A percentile compares a stretch with the other conserved stretches of the same genome.
phyloP scores from a whole-genome alignment of 495 filamentous ascomycete species.

The Podospora sp. region DNA sequence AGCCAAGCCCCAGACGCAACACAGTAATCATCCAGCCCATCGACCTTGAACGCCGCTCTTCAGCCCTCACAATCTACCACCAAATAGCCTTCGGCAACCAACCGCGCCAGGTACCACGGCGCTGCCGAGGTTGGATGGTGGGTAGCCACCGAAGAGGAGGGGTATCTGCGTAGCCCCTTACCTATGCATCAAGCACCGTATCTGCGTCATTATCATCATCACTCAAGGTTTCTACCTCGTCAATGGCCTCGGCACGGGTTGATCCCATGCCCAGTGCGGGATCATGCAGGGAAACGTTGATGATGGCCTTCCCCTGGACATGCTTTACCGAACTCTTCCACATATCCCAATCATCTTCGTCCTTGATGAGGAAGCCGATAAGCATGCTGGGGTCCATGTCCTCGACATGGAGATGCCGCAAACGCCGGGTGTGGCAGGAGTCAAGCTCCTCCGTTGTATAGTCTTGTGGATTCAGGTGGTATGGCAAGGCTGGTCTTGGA shows the following conservation, averaged over 20 bases:
- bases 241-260: slow-evolving; percentile 72
- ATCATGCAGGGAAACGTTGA: slow-evolving; percentile 75
- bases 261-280: slow-evolving; percentile 55
- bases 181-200: slow-evolving; percentile 39
- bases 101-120: neutral
- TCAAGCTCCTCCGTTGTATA: slow-evolving; percentile 74
- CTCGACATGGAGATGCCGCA: slow-evolving; percentile 78
- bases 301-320: slow-evolving; percentile 77
- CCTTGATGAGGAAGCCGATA: slow-evolving; percentile 87
- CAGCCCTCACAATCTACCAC: neutral
- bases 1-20: neutral
- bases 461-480: slow-evolving; percentile 48
- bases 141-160: neutral
- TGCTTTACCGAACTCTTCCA: slow-evolving; percentile 73
- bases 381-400: slow-evolving; percentile 99
- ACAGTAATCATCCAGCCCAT: neutral
- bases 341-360: slow-evolving; percentile 79
- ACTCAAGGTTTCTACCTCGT: slow-evolving; percentile 82
- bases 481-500: slow-evolving; percentile 69
- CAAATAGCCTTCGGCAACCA: neutral
- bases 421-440: slow-evolving; percentile 82
- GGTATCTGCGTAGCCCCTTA: neutral
- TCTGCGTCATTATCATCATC: slow-evolving; percentile 61
- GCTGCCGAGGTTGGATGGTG: neutral
- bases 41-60: neutral